A percentile compares a stretch with the other conserved stretches of the same genome.
phyloP scores from a whole-genome alignment of 495 filamentous ascomycete species.

The Lineolata rhizophorae region DNA sequence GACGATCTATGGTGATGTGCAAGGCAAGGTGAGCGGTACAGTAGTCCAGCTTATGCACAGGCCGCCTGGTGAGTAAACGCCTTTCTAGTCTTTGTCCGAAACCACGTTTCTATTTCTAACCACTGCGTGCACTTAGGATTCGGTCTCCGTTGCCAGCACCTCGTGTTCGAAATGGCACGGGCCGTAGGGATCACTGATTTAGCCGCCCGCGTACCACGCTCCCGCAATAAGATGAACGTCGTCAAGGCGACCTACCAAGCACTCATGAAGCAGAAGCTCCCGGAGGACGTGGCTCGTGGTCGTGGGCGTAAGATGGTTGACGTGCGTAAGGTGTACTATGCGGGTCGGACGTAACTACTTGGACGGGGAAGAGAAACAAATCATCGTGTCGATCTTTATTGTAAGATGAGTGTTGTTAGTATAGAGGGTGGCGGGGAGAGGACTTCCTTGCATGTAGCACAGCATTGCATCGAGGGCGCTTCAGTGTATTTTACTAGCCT shows the following conservation, averaged over 20 bases:
- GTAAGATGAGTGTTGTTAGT: constrained; percentile 1
- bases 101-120: not conserved
- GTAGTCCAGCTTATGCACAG: constrained; percentile 57
- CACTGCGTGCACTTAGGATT: constrained; percentile 41
- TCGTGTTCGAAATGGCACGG: constrained; percentile 82
- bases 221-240: constrained; percentile 87
- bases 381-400: constrained; percentile 13
- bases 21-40: constrained; percentile 66
- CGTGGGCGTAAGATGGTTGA: constrained; percentile 88
- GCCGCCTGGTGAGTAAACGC: constrained; percentile 52
- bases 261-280: constrained; percentile 57
- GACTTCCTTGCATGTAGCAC: no score
- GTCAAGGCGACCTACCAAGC: constrained; percentile 78
- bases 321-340: constrained; percentile 92
- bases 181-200: constrained; percentile 69
- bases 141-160: constrained; percentile 69
- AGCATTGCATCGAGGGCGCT: no score
- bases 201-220: constrained; percentile 51
- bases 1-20: constrained; percentile 73
- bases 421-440: not conserved
- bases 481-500: no score
- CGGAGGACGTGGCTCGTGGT: constrained; percentile 69
- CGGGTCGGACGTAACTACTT: constrained; percentile 47
- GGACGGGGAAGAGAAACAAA: no score
- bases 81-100: not conserved